These are phyloP conservation scores for Lipomyces kockii DNA, from an alignment of 805 yeast genomes.

Conservation along the genomic window DNA sequence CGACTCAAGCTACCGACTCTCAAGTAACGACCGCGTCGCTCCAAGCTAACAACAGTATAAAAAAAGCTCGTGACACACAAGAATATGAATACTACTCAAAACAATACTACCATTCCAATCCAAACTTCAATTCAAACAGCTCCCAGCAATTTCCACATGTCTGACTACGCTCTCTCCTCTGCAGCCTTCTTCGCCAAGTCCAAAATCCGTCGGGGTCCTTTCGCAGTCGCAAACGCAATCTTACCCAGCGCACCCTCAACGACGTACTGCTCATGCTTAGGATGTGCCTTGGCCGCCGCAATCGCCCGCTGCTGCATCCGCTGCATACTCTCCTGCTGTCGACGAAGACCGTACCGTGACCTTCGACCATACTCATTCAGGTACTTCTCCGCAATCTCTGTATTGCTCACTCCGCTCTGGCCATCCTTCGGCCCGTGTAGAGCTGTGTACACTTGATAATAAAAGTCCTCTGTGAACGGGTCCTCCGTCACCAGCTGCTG, in stretches of 20 bases:
- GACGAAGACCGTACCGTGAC: slow-evolving; percentile 41
- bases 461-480: slow-evolving; percentile 96
- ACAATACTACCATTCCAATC: not conserved
- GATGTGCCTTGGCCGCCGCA: slow-evolving; percentile 84
- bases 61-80: not conserved
- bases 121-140: not conserved
- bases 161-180: not conserved
- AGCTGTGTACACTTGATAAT: slow-evolving; percentile 87
- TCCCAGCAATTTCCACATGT: not conserved
- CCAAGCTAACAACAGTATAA: not conserved
- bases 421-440: slow-evolving; percentile 52
- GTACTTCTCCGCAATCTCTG: slow-evolving; percentile 33
- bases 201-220: slow-evolving; percentile 85
- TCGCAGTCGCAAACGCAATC: slow-evolving; percentile 75
- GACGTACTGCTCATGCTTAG: slow-evolving; percentile 63
- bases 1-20: not conserved
- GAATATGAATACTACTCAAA: not conserved
- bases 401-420: slow-evolving; percentile 22
- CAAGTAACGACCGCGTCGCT: not conserved
- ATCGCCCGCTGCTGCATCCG: slow-evolving; percentile 98
- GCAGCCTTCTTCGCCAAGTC: slow-evolving; percentile 47
- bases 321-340: slow-evolving; percentile 65
- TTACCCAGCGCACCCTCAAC: slow-evolving; percentile 89
- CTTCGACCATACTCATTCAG: slow-evolving; percentile 34
- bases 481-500: slow-evolving; percentile 96